Base-by-base conservation (phyloP, 139 green algal species). In the Microglena sp. region DNA sequence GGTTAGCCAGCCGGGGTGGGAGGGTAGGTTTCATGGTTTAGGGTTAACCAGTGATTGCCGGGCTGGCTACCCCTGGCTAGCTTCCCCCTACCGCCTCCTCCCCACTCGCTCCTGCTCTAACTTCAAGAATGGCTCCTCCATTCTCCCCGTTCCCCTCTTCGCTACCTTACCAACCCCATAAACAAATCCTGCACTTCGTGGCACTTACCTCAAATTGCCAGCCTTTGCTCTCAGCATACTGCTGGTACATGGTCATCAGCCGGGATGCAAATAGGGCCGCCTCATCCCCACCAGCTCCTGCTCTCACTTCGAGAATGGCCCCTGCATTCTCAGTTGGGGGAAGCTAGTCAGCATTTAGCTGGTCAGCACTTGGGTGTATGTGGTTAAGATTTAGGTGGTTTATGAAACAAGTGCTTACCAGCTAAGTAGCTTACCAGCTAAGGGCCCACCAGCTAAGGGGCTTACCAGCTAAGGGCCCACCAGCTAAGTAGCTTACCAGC, bases 271-370 rank as follows among this genome's bases (percentile, higher is more conserved):
- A 85, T 15, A 85, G 59, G 8, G 71, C 43, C 1, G 87, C 84
- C 80, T 85, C 78, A 4, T 73, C 61, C 8, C 78, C 78, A 36
- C 78, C 78, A n/a, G 75, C 60, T 33, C 78, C 78, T 32, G 74
- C 68, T 1, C 78, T 66, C 1, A 82, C 50, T 72, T 97, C 89
- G 15, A 96, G 46, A 60, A 96, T 84, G 27, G 46, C 67, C 27
- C 28, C 45, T 31, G n/a, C n/a, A 22, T 55, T 22, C 6, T 55
- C 45, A 28, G 7, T 64, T 28, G 26, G 29, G 8, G 11, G 26
- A 36, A 11, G n/a, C n/a, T n/a, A n/a, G n/a, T n/a, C n/a, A n/a
- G n/a, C n/a, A n/a, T n/a, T n/a, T n/a, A n/a, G n/a, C n/a, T n/a
- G n/a, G n/a, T n/a, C n/a, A n/a, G n/a, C n/a, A n/a, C n/a, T n/a